A percentile compares a stretch with the other conserved stretches of the same genome.
phyloP scores from a whole-genome alignment of 1,139 yeast species.

The Chernovozyma aurita region DNA sequence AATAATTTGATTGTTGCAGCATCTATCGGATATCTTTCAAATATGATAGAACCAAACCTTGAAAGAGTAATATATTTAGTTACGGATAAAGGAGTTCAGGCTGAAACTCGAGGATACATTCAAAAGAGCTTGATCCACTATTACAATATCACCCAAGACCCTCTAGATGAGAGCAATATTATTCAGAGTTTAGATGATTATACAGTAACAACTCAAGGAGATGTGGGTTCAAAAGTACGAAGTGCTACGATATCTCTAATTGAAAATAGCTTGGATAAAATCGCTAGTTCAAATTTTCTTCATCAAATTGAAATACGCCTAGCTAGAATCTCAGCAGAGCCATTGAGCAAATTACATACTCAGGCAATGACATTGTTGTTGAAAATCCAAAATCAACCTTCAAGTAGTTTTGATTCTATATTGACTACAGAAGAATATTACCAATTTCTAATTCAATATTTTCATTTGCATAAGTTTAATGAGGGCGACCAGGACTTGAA shows the following conservation, averaged over 20 bases:
- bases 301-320: slow-evolving; percentile 26
- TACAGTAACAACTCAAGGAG: slow-evolving; percentile 67
- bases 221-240: slow-evolving; percentile 74
- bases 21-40: slow-evolving; percentile 25
- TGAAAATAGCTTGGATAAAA: slow-evolving; percentile 15
- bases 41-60: slow-evolving; percentile 10
- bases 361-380: background rate
- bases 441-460: slow-evolving; percentile 18
- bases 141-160: background rate
- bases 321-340: slow-evolving; percentile 43
- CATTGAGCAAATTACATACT: slow-evolving; percentile 30
- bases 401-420: background rate
- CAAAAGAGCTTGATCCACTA: slow-evolving; percentile 14
- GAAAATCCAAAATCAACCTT: background rate
- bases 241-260: slow-evolving; percentile 42
- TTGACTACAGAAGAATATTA: slow-evolving; percentile 19
- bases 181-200: slow-evolving; percentile 51
- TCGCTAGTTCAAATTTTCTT: background rate
- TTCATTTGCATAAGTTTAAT: background rate
- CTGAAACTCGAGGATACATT: slow-evolving; percentile 23
- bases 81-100: slow-evolving; percentile 17
- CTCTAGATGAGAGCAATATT: slow-evolving; percentile 1
- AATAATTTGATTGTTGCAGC: slow-evolving; percentile 30
- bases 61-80: slow-evolving; percentile 14
- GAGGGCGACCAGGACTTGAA: background rate